Conservation (phyloP, 352 stramenopile species). For the Bremia lactucae region DNA sequence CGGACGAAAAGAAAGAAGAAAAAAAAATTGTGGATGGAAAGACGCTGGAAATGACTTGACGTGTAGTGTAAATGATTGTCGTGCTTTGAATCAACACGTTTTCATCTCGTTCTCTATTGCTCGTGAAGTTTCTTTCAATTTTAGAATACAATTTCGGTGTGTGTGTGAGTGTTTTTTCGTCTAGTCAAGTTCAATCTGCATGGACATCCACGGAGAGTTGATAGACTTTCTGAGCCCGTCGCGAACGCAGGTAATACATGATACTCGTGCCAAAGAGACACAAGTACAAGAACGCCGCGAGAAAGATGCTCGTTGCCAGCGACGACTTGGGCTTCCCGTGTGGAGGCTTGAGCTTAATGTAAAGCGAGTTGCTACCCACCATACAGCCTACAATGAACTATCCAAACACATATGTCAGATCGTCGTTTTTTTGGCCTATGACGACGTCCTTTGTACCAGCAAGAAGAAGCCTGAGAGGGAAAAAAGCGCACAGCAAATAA, state of each 20-base stretch:
- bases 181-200: constrained; percentile 46
- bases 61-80: too few species aligned
- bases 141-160: constrained; percentile 46
- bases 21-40: too few species aligned
- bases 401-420: constrained; percentile 1
- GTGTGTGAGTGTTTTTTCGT: too few species aligned
- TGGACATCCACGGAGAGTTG: constrained; percentile 82
- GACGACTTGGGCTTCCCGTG: constrained; percentile 78
- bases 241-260: constrained; percentile 75
- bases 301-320: constrained; percentile 78
- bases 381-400: constrained; percentile 80
- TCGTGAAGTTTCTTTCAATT: too few species aligned
- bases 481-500: constrained; percentile 71
- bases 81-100: too few species aligned
- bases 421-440: neutral
- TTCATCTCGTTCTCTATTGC: constrained; percentile 18
- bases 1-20: constrained; percentile 9
- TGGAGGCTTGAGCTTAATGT: constrained; percentile 73
- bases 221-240: constrained; percentile 79
- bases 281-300: constrained; percentile 76
- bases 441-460: constrained; percentile 27
- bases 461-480: constrained; percentile 63
- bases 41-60: constrained; percentile 6
- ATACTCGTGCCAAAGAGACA: constrained; percentile 78
- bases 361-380: constrained; percentile 80